Percentiles rank a stretch among this genome's conserved stretches.
Conservation (phyloP, 2,329 filamentous ascomycete species). For the Ceratocystis papillata region DNA sequence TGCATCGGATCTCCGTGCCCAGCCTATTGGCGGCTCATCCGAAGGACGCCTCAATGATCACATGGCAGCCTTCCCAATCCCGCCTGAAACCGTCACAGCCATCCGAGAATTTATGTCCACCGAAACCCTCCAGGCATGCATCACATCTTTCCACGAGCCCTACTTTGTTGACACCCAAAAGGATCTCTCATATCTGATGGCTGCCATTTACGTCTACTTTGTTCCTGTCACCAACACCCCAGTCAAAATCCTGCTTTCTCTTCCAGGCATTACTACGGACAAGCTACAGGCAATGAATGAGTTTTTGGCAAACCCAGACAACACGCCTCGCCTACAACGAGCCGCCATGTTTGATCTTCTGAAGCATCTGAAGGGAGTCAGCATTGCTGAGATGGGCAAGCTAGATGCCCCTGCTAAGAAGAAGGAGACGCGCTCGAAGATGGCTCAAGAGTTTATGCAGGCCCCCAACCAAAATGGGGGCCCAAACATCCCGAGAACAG, state of each 20-base stretch:
- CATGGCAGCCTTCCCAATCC: constrained; percentile 35
- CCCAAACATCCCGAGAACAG: constrained; percentile 27
- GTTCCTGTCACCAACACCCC: constrained; percentile 59
- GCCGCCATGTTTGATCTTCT: constrained; percentile 74
- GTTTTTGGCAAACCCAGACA: constrained; percentile 47
- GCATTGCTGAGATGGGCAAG: constrained; percentile 86
- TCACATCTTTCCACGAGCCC: constrained; percentile 82
- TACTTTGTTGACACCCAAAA: constrained; percentile 96
- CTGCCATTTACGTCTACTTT: constrained; percentile 71
- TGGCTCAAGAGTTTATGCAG: constrained; percentile 58
- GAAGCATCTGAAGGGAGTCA: constrained; percentile 77
- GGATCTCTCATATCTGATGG: constrained; percentile 79
- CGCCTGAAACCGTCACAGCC: constrained; percentile 46
- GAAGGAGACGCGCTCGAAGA: constrained; percentile 42
- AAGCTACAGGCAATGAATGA: constrained; percentile 56
- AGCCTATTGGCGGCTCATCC: neutral
- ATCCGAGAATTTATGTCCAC: constrained; percentile 84
- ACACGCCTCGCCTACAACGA: constrained; percentile 64
- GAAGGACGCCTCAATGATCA: constrained; percentile 30
- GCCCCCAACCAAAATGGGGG: constrained; percentile 31
- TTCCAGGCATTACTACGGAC: constrained; percentile 62
- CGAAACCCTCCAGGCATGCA: constrained; percentile 79
- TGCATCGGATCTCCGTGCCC: constrained; percentile 57
- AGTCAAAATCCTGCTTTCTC: constrained; percentile 59
- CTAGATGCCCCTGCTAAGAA: constrained; percentile 48